Base-by-base conservation (phyloP, 2,329 filamentous ascomycete species). In the Talaromyces albobiverticillius region DNA sequence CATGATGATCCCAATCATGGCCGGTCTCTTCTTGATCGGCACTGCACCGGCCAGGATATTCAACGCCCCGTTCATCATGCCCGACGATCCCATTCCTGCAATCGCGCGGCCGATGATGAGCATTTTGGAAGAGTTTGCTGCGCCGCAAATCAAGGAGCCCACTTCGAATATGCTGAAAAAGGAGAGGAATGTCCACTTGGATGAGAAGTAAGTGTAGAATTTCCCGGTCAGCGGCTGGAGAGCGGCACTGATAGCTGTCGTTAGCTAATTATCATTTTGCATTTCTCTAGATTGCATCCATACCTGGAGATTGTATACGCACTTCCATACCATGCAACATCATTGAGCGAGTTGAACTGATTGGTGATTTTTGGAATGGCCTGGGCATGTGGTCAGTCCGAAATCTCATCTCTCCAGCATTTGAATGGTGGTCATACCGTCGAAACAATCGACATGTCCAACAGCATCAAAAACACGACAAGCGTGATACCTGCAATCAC, bases 391-490 rank as follows among this genome's bases (percentile, higher is more conserved):
- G n/a, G n/a, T 18, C 11, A 11, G 6, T 32, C 16, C 42, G n/a
- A 9, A 23, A 6, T 6, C 7, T 51, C 16, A 42, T 42, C 38
- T 20, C 16, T 42, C 16, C 16, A 42, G 16, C n/a, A 26, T 34
- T 10, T 8, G 22, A 23, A 25, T 23, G 38, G 32, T 11, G 22
- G n/a, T 43, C 47, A 43, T 52, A 71, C 80, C 5, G 81, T 82
- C 9, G 74, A 70, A 51, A 83, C 71, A 50, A 83, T 82, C 1
- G 79, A 79, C 41, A 72, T 76, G 53, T 83, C 81, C 4, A 83
- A 57, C 57, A 81, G 60, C 64, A 79, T 74, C 18, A 80, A 59
- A 55, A 81, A 81, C 16, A 71, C 69, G 7, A 71, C 72, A 3
- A 77, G 57, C 0, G 75, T 76, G 13, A 80, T 61, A 2, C 66